Evolutionary conservation across 2,329 filamentous ascomycete genomes (phyloP), one percentile per base, ranked within the genome.

Genomic region (Aspergillus melleus): DNA sequence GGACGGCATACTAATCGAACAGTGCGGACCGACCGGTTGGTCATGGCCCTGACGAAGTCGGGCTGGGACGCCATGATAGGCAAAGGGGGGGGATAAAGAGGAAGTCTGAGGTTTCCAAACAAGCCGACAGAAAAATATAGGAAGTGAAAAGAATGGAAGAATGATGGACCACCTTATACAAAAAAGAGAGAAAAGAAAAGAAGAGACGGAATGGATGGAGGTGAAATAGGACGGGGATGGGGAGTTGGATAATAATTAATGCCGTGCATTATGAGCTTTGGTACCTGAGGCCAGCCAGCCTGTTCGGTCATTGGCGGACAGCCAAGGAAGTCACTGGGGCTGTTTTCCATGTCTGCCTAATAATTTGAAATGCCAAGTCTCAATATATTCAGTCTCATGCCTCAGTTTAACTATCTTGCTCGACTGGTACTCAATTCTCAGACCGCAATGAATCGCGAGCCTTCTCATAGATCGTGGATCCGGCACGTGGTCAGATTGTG

Each of bases 11-110:
- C 92, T 72, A 89, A 92, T 80, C 92, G 93, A 81, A 96, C 93
- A 71, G 86, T 89, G 66, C 92, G 89, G 73, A 96, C 86, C 73
- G 91, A 93, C 79, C 92, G 87, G 81, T 94, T 95, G 78, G 89
- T 87, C 84, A 86, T 84, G 50, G 86, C 86, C 61, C 80, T 77
- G 61, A 70, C 64, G 63, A 77, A 71, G 52, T 74, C 70, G 63
- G 64, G 71, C 52, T 72, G 66, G 57, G 68, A 65, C 57, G 74
- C 70, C 75, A 77, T 77, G 62, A 58, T 58, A 46, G 51, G 50
- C 30, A 49, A 22, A 2, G 22, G 24, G 29, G 51, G 26, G 49
- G 44, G 49, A 50, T 55, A 57, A 52, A 62, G 51, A 54, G 26
- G 30, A 46, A 55, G 47, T 16, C n/a, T 2, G 42, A 52, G 32